Conservation (phyloP, 2,329 filamentous ascomycete genomes). For the Xylaria sp. region DNA sequence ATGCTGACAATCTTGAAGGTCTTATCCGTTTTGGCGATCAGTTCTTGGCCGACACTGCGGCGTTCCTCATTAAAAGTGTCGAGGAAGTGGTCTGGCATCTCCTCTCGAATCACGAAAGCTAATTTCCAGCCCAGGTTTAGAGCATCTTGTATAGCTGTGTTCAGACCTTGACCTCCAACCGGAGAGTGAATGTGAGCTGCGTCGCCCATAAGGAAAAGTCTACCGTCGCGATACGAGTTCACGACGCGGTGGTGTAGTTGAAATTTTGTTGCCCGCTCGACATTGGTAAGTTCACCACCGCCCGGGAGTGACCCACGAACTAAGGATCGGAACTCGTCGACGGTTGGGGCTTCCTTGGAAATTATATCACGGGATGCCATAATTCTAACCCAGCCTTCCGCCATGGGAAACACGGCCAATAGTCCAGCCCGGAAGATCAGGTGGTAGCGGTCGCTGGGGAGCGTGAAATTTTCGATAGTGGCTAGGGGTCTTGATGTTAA, state of each 20-base stretch:
- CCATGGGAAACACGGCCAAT: constrained; percentile 42
- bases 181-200: constrained; percentile 75
- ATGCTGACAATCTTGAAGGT: constrained; percentile 6
- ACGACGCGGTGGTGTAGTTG: constrained; percentile 49
- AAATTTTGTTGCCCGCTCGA: constrained; percentile 52
- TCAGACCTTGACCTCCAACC: constrained; percentile 73
- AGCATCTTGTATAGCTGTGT: constrained; percentile 64
- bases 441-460: constrained; percentile 7
- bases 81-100: constrained; percentile 2
- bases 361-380: constrained; percentile 29
- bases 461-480: not conserved
- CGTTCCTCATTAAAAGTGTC: constrained; percentile 16
- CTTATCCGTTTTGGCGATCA: constrained; percentile 1
- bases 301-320: constrained; percentile 35
- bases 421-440: constrained; percentile 39
- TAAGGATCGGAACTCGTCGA: constrained; percentile 41
- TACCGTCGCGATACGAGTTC: constrained; percentile 21
- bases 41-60: constrained; percentile 3
- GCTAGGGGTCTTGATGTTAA: not conserved
- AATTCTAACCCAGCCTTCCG: constrained; percentile 34
- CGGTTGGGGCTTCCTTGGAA: constrained; percentile 12
- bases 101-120: constrained; percentile 23
- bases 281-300: constrained; percentile 34
- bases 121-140: constrained; percentile 65
- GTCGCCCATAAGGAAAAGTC: constrained; percentile 47